Evolutionary conservation across 805 yeast genomes (phyloP), one percentile per base, ranked within the genome.

Genomic region (Pichia cabralensis): DNA sequence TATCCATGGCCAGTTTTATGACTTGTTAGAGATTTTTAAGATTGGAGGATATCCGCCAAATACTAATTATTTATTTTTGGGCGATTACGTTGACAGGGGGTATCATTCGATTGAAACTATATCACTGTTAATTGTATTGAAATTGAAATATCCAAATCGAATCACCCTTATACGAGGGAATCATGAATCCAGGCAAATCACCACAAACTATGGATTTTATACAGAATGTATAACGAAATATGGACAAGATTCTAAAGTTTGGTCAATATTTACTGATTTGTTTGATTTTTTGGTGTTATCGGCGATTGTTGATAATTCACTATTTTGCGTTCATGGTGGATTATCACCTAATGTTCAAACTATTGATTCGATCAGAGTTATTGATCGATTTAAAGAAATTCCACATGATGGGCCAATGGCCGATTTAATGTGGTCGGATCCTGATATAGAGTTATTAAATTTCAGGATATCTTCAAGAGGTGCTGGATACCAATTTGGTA

Each of bases 381-480:
- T 94, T 8, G 98, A 92, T 57, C 57, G 99, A 39, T 89, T 86
- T 53, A 74, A 78, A 44, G 99, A 92, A 55, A 85, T 94, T 10
- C 99, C 99, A 1, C 98, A 94, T 48, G 98, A 92, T 55, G 99
- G 99, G 0, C 95, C 96, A 12, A 92, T 92, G 96, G 98, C 98
- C 1, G 99, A 92, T 56, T 63, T 92, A 33, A 97, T 92, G 14
- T 92, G 99, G 99, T 79, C 92, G 16, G 99, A 92, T 52, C 99
- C 99, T 0, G 97, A 94, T 56, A 80, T 82, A 22, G 83, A 80
- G 36, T 64, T 65, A 36, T 48, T 62, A 46, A 95, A 86, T 49
- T 92, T 92, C 56, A 79, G 88, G 44, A 70, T 92, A 15, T 76
- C 88, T 21, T 95, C 98, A 1, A 61, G 99, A 49, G 99, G 99